These are phyloP conservation scores for Globisporangium radiosum DNA, from an alignment of 352 stramenopile species.

Conservation along the genomic window DNA sequence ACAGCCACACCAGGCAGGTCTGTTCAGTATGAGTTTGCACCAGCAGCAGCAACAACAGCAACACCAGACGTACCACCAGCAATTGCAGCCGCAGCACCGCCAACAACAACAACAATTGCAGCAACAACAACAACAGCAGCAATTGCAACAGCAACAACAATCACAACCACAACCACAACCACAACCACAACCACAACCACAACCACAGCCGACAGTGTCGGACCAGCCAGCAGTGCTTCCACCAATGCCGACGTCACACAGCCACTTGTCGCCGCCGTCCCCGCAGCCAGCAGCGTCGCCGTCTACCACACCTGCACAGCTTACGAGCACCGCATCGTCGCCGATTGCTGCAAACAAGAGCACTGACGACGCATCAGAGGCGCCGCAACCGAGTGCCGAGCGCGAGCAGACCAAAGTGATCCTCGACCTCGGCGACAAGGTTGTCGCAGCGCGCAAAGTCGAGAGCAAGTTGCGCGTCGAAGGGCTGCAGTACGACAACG, in stretches of 20 bases:
- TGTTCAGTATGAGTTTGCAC: not conserved
- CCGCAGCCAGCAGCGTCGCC: not conserved
- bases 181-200: not conserved
- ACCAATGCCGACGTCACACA: not conserved
- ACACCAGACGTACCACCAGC: not conserved
- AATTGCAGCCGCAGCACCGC: not conserved
- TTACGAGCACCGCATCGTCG: not conserved
- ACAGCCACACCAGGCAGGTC: not conserved
- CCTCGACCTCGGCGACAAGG: conserved; percentile 11
- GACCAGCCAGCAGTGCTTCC: not conserved
- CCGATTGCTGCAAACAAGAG: not conserved
- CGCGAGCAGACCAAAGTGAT: conserved; percentile 3
- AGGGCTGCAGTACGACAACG: conserved; percentile 13
- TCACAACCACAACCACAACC: not conserved
- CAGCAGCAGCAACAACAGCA: conserved; percentile 3
- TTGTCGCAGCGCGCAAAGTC: conserved; percentile 11
- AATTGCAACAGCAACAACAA: conserved; percentile 5
- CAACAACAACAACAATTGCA: conserved; percentile 1
- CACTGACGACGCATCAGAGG: not conserved
- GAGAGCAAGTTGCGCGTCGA: conserved; percentile 13
- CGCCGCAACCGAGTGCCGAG: not conserved
- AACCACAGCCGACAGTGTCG: not conserved
- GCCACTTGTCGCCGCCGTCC: not conserved
- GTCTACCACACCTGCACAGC: not conserved
- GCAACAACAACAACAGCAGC: not conserved